phyloP scores from a whole-genome alignment of 768 basidiomycete species.

The Sistotremastrum suecicum region DNA sequence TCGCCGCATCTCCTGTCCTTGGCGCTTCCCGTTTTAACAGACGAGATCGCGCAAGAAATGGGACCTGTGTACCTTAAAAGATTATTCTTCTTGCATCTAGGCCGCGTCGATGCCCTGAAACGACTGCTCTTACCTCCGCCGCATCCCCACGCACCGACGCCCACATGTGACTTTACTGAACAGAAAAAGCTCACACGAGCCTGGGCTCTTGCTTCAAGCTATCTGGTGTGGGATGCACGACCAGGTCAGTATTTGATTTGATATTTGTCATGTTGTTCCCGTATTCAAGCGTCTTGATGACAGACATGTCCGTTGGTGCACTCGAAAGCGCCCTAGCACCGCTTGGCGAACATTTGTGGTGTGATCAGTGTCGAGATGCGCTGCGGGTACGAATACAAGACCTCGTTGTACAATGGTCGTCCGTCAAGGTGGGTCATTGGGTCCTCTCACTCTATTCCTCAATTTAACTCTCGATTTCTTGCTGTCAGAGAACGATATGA shows the following conservation, averaged over 20 bases:
- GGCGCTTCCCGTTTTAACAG: constrained; percentile 50
- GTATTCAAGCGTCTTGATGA: background rate
- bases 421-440: constrained; percentile 44
- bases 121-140: constrained; percentile 64
- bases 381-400: constrained; percentile 54
- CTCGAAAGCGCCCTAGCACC: constrained; percentile 65
- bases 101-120: constrained; percentile 70
- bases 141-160: constrained; percentile 58
- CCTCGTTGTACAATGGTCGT: constrained; percentile 62
- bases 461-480: constrained; percentile 6
- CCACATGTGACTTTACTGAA: constrained; percentile 53
- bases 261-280: background rate
- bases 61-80: constrained; percentile 68
- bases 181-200: constrained; percentile 71
- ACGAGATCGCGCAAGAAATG: constrained; percentile 54
- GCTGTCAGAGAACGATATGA: constrained; percentile 42
- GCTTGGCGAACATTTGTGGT: constrained; percentile 51
- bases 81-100: constrained; percentile 74
- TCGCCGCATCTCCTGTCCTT: constrained; percentile 66
- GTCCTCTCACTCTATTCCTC: background rate
- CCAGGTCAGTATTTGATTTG: constrained; percentile 36
- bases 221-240: constrained; percentile 73
- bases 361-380: constrained; percentile 50
- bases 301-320: constrained; percentile 58
- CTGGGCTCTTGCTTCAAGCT: constrained; percentile 72